Evolutionary conservation across 148 eudicot species (phyloP), one percentile per base, ranked within the genome.

Genomic region (Silene uniflora): DNA sequence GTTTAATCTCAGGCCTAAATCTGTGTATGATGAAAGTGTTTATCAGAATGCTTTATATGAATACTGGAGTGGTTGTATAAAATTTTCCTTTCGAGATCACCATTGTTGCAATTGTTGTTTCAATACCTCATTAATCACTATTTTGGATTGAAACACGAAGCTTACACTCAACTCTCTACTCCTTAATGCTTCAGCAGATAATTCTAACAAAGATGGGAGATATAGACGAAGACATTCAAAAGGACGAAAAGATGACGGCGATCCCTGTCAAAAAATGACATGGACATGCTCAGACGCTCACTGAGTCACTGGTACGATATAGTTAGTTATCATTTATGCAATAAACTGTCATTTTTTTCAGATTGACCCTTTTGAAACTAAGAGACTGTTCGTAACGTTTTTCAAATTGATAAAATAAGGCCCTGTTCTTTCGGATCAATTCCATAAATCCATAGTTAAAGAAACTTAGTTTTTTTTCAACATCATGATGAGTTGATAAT

Each of bases 221-320:
- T 74, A 86, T 54, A 86, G 87, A 78, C 87, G 89, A 71, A 89
- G 89, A 79, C 86, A 77, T 78, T 84, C 90, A 17, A 90, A 73
- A 87, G 87, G 86, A 73, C 88, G 83, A 73, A 86, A 84, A 62
- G 82, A 71, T 76, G 88, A 83, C 24, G 81, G 74, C 71, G 87
- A 18, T 46, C 87, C 79, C 80, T 84, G 71, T 89, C 97, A 69
- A 95, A 89, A 86, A 89, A 85, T 82, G 97, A 90, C 87, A 86
- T 81, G 69, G 89, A 81, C 85, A 76, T 74, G 81, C 84, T 88
- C 71, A 91, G 91, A 23, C 98, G 97, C 25, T 88, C 98, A 71
- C 96, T 90, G 79, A n/a, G n/a, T n/a, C n/a, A n/a, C n/a, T n/a
- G n/a, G 98, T 92, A 89, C 80, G 90, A 71, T 66, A 25, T 76